Conservation (phyloP, 257 asterid genomes). For the Lithospermum erythrorhizon region DNA sequence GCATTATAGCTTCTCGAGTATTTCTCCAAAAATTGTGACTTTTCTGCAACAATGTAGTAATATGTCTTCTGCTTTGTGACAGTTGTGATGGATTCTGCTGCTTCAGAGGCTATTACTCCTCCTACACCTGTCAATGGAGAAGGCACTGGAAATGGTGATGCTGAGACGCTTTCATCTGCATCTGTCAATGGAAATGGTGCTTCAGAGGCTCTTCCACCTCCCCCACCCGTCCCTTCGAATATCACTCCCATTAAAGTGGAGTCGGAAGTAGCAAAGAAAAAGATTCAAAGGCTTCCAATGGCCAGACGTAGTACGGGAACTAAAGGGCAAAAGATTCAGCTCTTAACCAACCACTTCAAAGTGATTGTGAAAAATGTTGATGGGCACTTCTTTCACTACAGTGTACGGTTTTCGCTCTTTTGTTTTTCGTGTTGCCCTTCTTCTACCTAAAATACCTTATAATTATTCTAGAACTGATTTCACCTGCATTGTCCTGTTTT, state of each 20-base stretch:
- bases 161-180: conserved; percentile 15
- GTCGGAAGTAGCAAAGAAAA: conserved; percentile 24
- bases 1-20: not conserved
- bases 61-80: not conserved
- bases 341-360: conserved; percentile 31
- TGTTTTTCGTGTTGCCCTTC: not conserved
- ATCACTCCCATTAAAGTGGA: conserved; percentile 46
- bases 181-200: conserved; percentile 30
- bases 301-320: conserved; percentile 11
- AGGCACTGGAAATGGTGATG: not conserved
- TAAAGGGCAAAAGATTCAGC: conserved; percentile 28
- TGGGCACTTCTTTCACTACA: conserved; percentile 26
- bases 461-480: not conserved
- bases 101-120: conserved; percentile 7
- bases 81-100: conserved; percentile 3
- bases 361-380: conserved; percentile 15
- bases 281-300: conserved; percentile 1
- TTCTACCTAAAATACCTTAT: not conserved
- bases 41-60: not conserved
- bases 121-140: not conserved
- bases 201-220: conserved; percentile 62
- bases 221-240: conserved; percentile 69
- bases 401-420: conserved; percentile 12
- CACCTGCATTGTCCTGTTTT: not conserved
- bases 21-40: not conserved